Evolutionary conservation across 495 filamentous ascomycete genomes (phyloP).

Genomic region (Hyphodiscus hymeniophilus): DNA sequence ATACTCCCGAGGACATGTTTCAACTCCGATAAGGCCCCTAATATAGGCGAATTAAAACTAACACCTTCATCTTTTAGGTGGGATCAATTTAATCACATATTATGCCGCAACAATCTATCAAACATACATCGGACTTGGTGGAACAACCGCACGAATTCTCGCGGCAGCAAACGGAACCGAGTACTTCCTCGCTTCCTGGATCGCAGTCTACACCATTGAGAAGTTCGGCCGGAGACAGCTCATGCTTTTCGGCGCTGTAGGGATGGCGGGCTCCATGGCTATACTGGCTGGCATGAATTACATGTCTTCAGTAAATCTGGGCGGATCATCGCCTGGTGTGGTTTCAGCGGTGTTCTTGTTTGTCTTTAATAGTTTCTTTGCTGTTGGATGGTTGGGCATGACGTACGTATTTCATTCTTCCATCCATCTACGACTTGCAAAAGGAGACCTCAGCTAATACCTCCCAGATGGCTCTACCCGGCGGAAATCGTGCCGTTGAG

Average conservation of each 20-base stretch:
- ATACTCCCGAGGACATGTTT: too few relatives aligned
- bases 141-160: slow-evolving; percentile 49
- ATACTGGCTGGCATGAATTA: slow-evolving; percentile 45
- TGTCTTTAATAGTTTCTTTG: slow-evolving; percentile 71
- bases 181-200: slow-evolving; percentile 66
- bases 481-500: slow-evolving; percentile 67
- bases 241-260: slow-evolving; percentile 64
- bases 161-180: slow-evolving; percentile 65
- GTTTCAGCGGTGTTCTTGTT: slow-evolving; percentile 54
- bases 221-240: slow-evolving; percentile 59
- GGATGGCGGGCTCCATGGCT: slow-evolving; percentile 61
- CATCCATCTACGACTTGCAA: too few relatives aligned
- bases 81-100: slow-evolving; percentile 71
- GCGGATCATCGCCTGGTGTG: slow-evolving; percentile 25
- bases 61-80: too few relatives aligned
- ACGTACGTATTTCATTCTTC: slow-evolving; percentile 35
- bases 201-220: slow-evolving; percentile 65
- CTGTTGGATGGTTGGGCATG: slow-evolving; percentile 71
- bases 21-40: too few relatives aligned
- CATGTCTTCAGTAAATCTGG: slow-evolving; percentile 25
- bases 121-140: slow-evolving; percentile 43
- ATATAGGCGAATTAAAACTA: too few relatives aligned
- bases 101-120: slow-evolving; percentile 62
- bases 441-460: slow-evolving; percentile 1
- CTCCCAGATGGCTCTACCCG: slow-evolving; percentile 47